These are phyloP conservation scores for Coemansia sp. DNA, from an alignment of 192 early-diverging fungal genomes.

Conservation along the genomic window DNA sequence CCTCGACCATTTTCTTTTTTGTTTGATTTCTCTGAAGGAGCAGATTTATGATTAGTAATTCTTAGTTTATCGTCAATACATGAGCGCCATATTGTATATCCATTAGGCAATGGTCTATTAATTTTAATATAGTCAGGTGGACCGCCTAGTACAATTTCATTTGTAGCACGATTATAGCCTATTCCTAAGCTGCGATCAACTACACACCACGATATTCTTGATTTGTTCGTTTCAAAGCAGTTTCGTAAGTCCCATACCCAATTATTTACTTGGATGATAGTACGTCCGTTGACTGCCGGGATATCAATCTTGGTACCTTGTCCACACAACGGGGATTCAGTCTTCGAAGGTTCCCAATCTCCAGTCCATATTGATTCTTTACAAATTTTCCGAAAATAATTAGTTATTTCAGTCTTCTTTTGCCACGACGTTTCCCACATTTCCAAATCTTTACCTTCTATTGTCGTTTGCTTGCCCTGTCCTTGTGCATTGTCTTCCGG, in stretches of 20 bases:
- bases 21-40: no score
- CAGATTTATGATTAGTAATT: slow-evolving; percentile 1
- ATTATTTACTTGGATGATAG: slow-evolving; percentile 13
- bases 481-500: neutral
- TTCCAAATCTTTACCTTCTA: slow-evolving; percentile 20
- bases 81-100: slow-evolving; percentile 14
- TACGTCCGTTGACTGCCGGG: no score
- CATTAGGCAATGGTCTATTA: slow-evolving; percentile 2
- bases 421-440: slow-evolving; percentile 25
- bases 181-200: slow-evolving; percentile 18
- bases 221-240: slow-evolving; percentile 22
- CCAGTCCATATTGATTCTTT: no score
- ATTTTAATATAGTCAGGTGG: slow-evolving; percentile 10
- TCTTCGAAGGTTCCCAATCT: no score
- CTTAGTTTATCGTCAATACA: slow-evolving; percentile 7
- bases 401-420: slow-evolving; percentile 17
- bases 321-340: no score
- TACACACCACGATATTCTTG: slow-evolving; percentile 23
- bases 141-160: neutral
- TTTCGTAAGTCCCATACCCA: slow-evolving; percentile 21
- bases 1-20: no score
- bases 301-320: no score
- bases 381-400: neutral
- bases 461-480: slow-evolving; percentile 3
- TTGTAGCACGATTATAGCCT: slow-evolving; percentile 9